These are phyloP conservation scores for Macrophomina pseudophaseolina DNA, from an alignment of 2,329 filamentous ascomycete species.

Conservation along the genomic window DNA sequence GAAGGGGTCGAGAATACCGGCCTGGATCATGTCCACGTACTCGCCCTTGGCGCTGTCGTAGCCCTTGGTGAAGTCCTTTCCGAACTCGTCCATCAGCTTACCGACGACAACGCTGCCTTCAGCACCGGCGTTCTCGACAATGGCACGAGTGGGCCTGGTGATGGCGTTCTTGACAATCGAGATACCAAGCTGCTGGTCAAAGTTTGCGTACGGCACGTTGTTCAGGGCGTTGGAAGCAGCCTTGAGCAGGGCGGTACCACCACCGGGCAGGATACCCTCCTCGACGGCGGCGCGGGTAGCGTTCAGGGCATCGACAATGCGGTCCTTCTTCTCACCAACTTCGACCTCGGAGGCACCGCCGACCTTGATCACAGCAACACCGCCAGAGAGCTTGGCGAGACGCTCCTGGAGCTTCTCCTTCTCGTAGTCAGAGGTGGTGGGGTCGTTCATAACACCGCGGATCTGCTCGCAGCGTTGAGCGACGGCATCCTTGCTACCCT, in stretches of 20 bases:
- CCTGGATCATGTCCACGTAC: constrained; percentile 97
- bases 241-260: constrained; percentile 98
- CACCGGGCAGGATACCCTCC: constrained; percentile 98
- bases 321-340: constrained; percentile 99
- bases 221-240: constrained; percentile 86
- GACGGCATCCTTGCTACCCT: constrained; percentile 92
- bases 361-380: constrained; percentile 99
- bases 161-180: constrained; percentile 98
- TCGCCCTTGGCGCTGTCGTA: constrained; percentile 96
- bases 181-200: constrained; percentile 98
- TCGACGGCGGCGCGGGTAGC: constrained; percentile 97
- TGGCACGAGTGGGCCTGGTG: constrained; percentile 89
- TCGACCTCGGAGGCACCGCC: constrained; percentile 97
- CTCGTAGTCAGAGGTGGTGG: constrained; percentile 96
- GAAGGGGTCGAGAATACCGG: constrained; percentile 97
- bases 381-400: constrained; percentile 97
- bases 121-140: constrained; percentile 95
- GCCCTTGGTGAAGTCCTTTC: constrained; percentile 93
- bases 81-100: constrained; percentile 96
- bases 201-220: constrained; percentile 87
- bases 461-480: constrained; percentile 98
- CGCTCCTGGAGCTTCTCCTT: constrained; percentile 99
- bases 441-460: constrained; percentile 92
- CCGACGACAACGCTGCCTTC: constrained; percentile 97
- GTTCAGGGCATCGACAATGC: constrained; percentile 97